A percentile compares a stretch with the other conserved stretches of the same genome.
Evolutionary conservation across 805 yeast genomes (phyloP).

Genomic region (Phaffomyces antillensis): DNA sequence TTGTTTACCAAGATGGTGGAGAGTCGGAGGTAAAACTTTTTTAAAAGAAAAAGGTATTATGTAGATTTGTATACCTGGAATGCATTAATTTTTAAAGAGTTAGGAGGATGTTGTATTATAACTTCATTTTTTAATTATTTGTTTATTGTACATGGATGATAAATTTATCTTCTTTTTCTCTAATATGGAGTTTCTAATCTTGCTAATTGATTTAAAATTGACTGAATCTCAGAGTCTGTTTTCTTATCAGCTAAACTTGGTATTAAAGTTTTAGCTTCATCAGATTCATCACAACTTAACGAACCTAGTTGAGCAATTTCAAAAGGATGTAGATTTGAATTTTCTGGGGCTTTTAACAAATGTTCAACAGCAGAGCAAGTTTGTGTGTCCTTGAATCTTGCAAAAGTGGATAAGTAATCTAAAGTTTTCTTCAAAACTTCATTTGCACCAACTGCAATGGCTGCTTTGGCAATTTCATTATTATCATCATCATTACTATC

Average conservation of each 20-base stretch:
- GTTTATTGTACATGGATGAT: background rate
- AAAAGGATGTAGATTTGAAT: conserved; percentile 81
- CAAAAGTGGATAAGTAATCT: conserved; percentile 76
- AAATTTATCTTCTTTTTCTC: background rate
- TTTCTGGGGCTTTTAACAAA: conserved; percentile 66
- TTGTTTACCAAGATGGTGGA: conserved; percentile 75
- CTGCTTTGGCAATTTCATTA: conserved; percentile 31
- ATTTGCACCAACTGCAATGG: conserved; percentile 66
- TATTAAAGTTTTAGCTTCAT: conserved; percentile 89
- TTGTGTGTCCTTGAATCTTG: conserved; percentile 86
- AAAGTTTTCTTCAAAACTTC: conserved; percentile 89
- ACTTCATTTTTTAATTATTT: background rate
- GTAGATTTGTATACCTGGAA: conserved; percentile 1
- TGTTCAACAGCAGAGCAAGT: conserved; percentile 93
- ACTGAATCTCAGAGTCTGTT: conserved; percentile 80
- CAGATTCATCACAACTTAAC: conserved; percentile 91
- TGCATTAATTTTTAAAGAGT: background rate
- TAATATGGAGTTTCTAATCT: conserved; percentile 44
- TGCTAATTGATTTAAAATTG: conserved; percentile 80
- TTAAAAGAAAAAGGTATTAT: conserved; percentile 31
- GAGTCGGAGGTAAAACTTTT: conserved; percentile 55
- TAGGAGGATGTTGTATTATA: background rate
- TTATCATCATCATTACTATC: conserved; percentile 26
- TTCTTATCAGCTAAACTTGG: conserved; percentile 82
- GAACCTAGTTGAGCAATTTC: conserved; percentile 88